A percentile compares a stretch with the other conserved stretches of the same genome.
Evolutionary conservation across 805 yeast species (phyloP).

Genomic region (Candida stauntonica): DNA sequence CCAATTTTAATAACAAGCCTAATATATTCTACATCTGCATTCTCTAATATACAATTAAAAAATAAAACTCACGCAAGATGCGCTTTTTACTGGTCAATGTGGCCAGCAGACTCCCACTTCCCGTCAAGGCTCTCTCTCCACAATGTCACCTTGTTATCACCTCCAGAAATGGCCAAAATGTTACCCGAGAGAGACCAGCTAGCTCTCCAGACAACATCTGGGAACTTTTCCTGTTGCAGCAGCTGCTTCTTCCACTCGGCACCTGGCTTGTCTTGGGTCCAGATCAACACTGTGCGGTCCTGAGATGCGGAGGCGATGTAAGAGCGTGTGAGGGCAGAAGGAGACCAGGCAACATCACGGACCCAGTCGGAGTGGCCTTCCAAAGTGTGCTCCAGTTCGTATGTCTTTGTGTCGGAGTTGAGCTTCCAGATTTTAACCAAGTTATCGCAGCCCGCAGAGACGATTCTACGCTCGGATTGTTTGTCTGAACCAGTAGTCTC

Average conservation of each 20-base stretch:
- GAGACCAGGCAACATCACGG: conserved; percentile 98
- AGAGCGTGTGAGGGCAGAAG: conserved; percentile 78
- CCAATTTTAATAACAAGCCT: conserved; percentile 19
- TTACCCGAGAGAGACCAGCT: conserved; percentile 97
- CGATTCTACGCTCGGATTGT: conserved; percentile 65
- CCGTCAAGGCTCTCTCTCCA: conserved; percentile 96
- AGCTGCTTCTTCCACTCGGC: conserved; percentile 78
- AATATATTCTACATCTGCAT: background rate
- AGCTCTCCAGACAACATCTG: conserved; percentile 98
- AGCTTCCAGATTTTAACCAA: conserved; percentile 87
- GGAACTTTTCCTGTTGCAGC: conserved; percentile 76
- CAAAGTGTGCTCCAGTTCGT: conserved; percentile 68
- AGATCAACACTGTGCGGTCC: conserved; percentile 88
- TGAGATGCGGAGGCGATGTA: conserved; percentile 97
- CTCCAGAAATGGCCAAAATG: conserved; percentile 91
- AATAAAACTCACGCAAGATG: no score
- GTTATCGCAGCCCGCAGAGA: conserved; percentile 94
- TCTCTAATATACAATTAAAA: background rate
- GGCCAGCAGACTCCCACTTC: conserved; percentile 97
- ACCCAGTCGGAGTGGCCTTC: conserved; percentile 98
- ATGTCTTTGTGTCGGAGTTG: conserved; percentile 50
- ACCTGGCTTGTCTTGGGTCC: conserved; percentile 76
- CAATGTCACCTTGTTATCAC: conserved; percentile 91
- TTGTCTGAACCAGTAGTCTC: conserved; percentile 28
- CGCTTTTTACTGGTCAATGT: conserved; percentile 78